Evolutionary conservation across 192 early-diverging fungal species (phyloP), one percentile per base, ranked within the genome.

Genomic region (Geranomyces michiganensis): DNA sequence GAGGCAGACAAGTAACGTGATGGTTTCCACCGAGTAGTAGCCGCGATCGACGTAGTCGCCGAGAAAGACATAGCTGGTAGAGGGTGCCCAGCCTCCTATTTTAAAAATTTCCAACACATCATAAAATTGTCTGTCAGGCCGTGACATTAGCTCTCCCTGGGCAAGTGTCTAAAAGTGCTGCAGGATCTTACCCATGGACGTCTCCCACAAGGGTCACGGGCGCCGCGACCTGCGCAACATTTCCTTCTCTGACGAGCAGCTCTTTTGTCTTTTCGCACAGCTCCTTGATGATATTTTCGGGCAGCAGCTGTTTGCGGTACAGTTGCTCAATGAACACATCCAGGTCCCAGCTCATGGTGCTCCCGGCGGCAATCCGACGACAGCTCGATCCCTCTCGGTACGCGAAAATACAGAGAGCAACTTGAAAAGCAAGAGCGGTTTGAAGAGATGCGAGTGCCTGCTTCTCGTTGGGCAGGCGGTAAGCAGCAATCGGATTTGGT

Each of bases 21-120:
- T 97, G 21, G 95, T 97, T 73, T 98, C 95, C 13, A 99, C 95
- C 63, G 90, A 92, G 80, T 97, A 96, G 77, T 92, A 94, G 45
- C 95, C 95, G 67, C 94, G 90, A 84, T 97, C 96, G 14, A 97
- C 95, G 84, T 95, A 96, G 76, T 96, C 96, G 78, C 93, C 96
- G 92, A 98, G 94, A 78, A 98, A 95, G 6, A 95, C 80, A 70
- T 93, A 95, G 70, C 92, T 94, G n/a, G 92, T 93, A 70, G 88
- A 81, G 27, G 93, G 92, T 68, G 84, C 87, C 71, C 83, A 86
- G 31, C 92, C 91, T 15, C 91, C 92, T 55, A 94, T 94, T 58
- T 85, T 84, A 79, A 94, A 94, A 68, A 94, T 93, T 55, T 94
- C 93, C 45, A 93, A 79, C 41, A 95, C 81, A 75, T 95, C 93